Evolutionary conservation across 2,329 filamentous ascomycete species (phyloP).

Genomic region (Thelonectria discophora): DNA sequence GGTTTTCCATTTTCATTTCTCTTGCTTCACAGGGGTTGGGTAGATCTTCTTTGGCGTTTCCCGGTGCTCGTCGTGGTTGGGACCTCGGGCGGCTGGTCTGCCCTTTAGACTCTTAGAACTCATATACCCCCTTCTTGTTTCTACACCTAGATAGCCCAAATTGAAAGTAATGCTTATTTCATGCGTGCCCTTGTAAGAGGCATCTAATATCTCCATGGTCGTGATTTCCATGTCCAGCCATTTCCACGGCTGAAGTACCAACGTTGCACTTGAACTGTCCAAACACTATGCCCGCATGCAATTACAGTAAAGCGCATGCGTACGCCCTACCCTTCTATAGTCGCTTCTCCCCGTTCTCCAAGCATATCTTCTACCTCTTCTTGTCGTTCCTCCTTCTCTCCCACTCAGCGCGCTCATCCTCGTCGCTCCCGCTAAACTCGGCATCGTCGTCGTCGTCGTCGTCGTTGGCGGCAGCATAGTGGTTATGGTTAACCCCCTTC

Average conservation of each 20-base stretch:
- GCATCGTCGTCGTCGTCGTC: conserved; percentile 61
- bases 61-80: conserved; percentile 14
- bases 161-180: conserved; percentile 38
- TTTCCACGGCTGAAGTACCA: conserved; percentile 25
- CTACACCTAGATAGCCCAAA: conserved; percentile 30
- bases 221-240: conserved; percentile 33
- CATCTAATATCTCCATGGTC: conserved; percentile 35
- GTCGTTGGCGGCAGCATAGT: conserved; percentile 11
- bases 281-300: conserved; percentile 17
- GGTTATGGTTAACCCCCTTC: neutral
- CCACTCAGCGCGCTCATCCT: conserved; percentile 70
- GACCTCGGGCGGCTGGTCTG: conserved; percentile 22
- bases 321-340: conserved; percentile 12
- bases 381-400: conserved; percentile 60
- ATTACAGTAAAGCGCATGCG: conserved; percentile 14
- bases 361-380: conserved; percentile 30
- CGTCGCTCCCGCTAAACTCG: conserved; percentile 71
- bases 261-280: conserved; percentile 19
- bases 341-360: neutral
- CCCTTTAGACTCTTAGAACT: conserved; percentile 25
- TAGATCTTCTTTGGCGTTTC: conserved; percentile 18
- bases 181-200: conserved; percentile 36
- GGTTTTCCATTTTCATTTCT: neutral
- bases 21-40: conserved; percentile 30
- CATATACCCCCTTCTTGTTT: conserved; percentile 30